Evolutionary conservation across 1,139 yeast genomes (phyloP), one percentile per base, ranked within the genome.

Genomic region (Geotrichum europaeum): DNA sequence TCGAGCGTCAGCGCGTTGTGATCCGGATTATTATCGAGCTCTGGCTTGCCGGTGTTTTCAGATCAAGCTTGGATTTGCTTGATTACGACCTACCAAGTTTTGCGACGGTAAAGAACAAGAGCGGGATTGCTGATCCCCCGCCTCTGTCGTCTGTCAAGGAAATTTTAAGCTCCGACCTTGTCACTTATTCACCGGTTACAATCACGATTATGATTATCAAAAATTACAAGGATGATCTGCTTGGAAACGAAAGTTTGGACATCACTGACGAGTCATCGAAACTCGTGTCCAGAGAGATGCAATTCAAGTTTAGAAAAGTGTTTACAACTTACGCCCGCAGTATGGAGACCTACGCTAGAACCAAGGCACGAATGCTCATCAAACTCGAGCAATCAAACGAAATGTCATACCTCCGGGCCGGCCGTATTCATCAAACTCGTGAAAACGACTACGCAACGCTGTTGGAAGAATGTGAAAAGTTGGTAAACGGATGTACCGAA

Each of bases 21-120:
- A 65, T 87, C 4, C 77, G 85, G 47, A 67, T 89, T 1, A 68
- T 87, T 18, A 79, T 83, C 49, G 96, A 90, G 69, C 78, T 89
- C 55, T 79, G 83, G 68, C 68, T 84, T 2, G 81, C 80, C n/a
- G 92, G 90, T 0, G 71, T 72, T 7, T 66, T 69, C 57, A 56
- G 70, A 25, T 63, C 60, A 36, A 60, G 63, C 1, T 51, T 67
- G 3, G 70, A 70, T 58, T 63, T 60, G 12, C 58, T 63, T 5
- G 73, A 71, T 24, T 71, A 66, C 13, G 75, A 72, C 3, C 65
- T 80, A 1, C 85, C 85, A 0, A 51, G 67, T 9, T 79, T 76
- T 71, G 68, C 82, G 40, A 63, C 70, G 28, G 58, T 65, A 36
- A 70, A 57, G 43, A 62, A 61, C 25, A 36, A 65, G 13, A 56